Evolutionary conservation across 2,329 filamentous ascomycete genomes (phyloP), one percentile per base, ranked within the genome.

Genomic region (Hyphodiscus sp.): DNA sequence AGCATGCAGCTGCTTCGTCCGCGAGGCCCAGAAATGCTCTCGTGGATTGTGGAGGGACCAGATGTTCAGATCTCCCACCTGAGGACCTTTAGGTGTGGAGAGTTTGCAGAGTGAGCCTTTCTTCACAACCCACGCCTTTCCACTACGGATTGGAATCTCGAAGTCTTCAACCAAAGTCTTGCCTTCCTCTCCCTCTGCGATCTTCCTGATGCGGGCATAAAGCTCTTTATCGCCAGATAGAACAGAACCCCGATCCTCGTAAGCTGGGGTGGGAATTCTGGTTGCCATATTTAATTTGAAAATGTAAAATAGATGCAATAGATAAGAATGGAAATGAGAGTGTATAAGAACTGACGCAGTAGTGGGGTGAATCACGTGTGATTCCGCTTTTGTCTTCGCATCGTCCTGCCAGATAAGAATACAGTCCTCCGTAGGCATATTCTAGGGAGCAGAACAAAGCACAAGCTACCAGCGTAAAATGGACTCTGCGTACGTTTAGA

Each of bases 11-110:
- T 95, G 89, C 54, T 85, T 79, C 13, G 89, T 94, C 41, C 89
- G 80, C 1, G 82, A 76, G 1, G 89, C 89, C 89, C 89, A 95
- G 73, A 95, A 89, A 43, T 83, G 78, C 68, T 95, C 89, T 15
- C 87, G 80, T 0, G 88, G 86, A 68, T 94, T 91, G 58, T 83
- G 73, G 5, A 77, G 75, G 62, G 86, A 89, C 87, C 87, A 95
- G 62, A 94, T 78, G 68, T 95, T 95, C 18, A 94, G 73, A 63
- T 94, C 89, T 51, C 88, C 78, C 47, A 95, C 88, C 71, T 95
- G 89, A 0, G 89, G 82, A 0, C 89, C 89, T 51, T 85, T 74
- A 0, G 87, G 87, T 0, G 89, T 92, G 53, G 82, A 86, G 57
- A 95, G 83, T 15, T 83, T 81, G 56, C 89, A 80, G 53, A 94